Evolutionary conservation across 305 asterid genomes (phyloP), one percentile per base, ranked within the genome.

Genomic region (Plantago lanceolata): DNA sequence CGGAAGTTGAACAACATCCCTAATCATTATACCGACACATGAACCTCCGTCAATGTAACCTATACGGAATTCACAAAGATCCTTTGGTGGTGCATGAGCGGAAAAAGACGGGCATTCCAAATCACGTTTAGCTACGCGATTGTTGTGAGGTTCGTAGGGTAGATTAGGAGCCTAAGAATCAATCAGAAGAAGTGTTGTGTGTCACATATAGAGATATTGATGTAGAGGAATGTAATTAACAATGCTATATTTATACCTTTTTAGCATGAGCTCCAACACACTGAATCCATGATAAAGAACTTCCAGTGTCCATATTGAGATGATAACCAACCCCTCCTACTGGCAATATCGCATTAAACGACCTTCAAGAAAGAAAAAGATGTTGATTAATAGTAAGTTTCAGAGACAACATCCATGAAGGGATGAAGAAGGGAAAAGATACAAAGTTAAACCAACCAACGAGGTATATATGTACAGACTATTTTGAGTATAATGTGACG

Each of bases 11-110:
- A 81, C 79, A 5, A 13, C 5, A 16, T 81, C 87, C 31, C 55
- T 73, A 40, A 81, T 75, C 28, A 81, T 70, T 31, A 76, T 74
- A 26, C 87, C 87, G 24, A 68, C 18, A 16, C 82, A 71, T 17
- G 82, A 76, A 61, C 81, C 75, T 15, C 26, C 68, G 67, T 81
- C 87, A 6, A 84, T 82, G 67, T 81, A 79, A 57, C 33, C 65
- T 54, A 79, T 63, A 64, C 74, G 79, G 55, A 76, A 78, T 67
- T 81, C 87, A 67, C 87, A 81, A 63, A 73, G 84, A 15, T 81
- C 73, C 0, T 64, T 65, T 2, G 67, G 74, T 26, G 54, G 12
- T 29, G 61, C 63, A 59, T 60, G 71, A 78, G 68, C 75, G 78
- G 20, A 11, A 81, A 16, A 58, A 58, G 68, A 76, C 82, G 31